These are phyloP conservation scores for Mycena venus DNA, from an alignment of 768 basidiomycete species.

Conservation along the genomic window DNA sequence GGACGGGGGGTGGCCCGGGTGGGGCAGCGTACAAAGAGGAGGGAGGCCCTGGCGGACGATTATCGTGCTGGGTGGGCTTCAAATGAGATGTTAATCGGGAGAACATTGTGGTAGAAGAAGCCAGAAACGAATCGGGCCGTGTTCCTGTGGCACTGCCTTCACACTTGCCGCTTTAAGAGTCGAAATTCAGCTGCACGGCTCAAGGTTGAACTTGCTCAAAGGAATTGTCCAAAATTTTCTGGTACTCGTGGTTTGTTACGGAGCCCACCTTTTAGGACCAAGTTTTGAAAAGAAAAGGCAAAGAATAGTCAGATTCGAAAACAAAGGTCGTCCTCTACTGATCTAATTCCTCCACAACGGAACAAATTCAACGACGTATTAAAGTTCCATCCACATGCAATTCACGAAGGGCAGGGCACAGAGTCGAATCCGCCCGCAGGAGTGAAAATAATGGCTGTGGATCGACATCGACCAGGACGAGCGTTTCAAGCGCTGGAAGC, in stretches of 20 bases:
- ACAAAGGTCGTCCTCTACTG: no score
- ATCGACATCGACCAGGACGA: neutral
- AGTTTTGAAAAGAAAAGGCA: no score
- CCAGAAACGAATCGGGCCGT: neutral
- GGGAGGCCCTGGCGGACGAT: slow-evolving; percentile 7
- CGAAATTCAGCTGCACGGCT: no score
- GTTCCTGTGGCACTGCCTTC: neutral
- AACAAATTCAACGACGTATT: neutral
- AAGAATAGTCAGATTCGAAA: no score
- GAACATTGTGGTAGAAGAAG: neutral
- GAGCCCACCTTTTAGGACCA: no score
- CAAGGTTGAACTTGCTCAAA: no score
- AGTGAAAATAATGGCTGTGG: neutral
- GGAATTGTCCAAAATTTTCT: no score
- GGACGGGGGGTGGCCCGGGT: slow-evolving; percentile 6
- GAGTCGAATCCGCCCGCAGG: neutral
- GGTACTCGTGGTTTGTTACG: no score
- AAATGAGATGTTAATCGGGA: neutral
- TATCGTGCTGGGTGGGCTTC: neutral
- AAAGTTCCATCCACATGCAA: neutral
- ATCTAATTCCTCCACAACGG: no score
- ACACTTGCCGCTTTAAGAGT: no score
- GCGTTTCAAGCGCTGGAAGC: slow-evolving; percentile 3
- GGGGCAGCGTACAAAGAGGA: neutral
- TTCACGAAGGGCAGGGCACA: slow-evolving; percentile 1